Evolutionary conservation across 1,284 basidiomycete genomes (phyloP).

Genomic region (Spongispora temasekensis): DNA sequence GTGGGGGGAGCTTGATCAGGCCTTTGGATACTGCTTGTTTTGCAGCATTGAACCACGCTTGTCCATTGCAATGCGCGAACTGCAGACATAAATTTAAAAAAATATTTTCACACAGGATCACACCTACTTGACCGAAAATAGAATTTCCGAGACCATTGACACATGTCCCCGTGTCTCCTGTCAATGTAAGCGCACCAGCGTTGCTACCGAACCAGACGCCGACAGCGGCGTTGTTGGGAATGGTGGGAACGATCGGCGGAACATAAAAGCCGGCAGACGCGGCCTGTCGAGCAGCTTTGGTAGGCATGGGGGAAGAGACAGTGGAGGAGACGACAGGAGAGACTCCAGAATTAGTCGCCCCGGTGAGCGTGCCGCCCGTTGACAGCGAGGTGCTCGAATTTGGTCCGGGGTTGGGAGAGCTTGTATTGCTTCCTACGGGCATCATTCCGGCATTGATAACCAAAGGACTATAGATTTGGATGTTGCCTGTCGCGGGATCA

Average conservation of each 20-base stretch:
- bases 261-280: conserved; percentile 20
- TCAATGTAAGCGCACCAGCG: conserved; percentile 22
- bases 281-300: conserved; percentile 12
- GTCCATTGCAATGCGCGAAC: conserved; percentile 27
- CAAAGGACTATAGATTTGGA: conserved; percentile 31
- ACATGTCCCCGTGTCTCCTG: conserved; percentile 21
- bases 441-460: conserved; percentile 29
- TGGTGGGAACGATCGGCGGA: conserved; percentile 23
- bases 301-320: neutral
- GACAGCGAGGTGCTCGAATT: neutral
- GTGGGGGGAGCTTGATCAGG: conserved; percentile 19
- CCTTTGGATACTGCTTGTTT: conserved; percentile 20
- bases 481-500: conserved; percentile 27
- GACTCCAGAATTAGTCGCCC: neutral
- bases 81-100: neutral
- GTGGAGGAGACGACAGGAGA: neutral
- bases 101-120: neutral
- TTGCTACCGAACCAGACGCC: conserved; percentile 33
- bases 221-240: conserved; percentile 26
- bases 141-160: conserved; percentile 25
- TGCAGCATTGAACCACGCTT: conserved; percentile 24
- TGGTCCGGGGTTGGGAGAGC: neutral
- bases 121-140: conserved; percentile 25
- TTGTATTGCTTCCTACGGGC: conserved; percentile 12
- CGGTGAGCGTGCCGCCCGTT: too few relatives aligned